Conservation (phyloP, 2,329 filamentous ascomycete genomes). For the Microdochium paspali region DNA sequence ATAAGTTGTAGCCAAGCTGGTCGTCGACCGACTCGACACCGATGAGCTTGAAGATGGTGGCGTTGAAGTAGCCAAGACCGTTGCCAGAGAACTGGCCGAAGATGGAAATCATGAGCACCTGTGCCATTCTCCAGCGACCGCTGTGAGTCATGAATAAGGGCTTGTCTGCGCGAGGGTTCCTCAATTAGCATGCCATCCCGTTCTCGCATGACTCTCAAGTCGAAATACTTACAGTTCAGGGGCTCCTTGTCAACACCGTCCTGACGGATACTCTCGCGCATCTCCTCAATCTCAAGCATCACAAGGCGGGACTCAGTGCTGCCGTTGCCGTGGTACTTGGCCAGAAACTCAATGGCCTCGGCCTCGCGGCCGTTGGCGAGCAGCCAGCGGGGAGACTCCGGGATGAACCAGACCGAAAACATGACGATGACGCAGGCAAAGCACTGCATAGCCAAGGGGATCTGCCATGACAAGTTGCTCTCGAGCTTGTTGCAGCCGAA, state of each 20-base stretch:
- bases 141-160: constrained; percentile 31
- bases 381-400: constrained; percentile 31
- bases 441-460: constrained; percentile 37
- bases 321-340: constrained; percentile 33
- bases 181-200: no score
- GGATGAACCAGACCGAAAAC: constrained; percentile 25
- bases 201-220: no score
- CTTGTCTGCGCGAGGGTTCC: no score
- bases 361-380: constrained; percentile 28
- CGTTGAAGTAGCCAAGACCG: constrained; percentile 40
- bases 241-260: constrained; percentile 37
- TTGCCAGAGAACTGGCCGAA: constrained; percentile 43
- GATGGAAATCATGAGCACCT: constrained; percentile 39
- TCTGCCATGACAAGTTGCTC: constrained; percentile 37
- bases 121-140: constrained; percentile 36
- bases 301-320: constrained; percentile 27
- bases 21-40: constrained; percentile 23
- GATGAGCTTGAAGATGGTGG: constrained; percentile 32
- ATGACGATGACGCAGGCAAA: constrained; percentile 31
- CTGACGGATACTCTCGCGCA: constrained; percentile 29
- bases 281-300: constrained; percentile 29
- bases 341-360: constrained; percentile 28
- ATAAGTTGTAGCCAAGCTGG: constrained; percentile 35
- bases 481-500: constrained; percentile 34
- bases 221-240: constrained; percentile 29